These are phyloP conservation scores for Verticillium nonalfalfae DNA, from an alignment of 2,329 filamentous ascomycete genomes.

Conservation along the genomic window DNA sequence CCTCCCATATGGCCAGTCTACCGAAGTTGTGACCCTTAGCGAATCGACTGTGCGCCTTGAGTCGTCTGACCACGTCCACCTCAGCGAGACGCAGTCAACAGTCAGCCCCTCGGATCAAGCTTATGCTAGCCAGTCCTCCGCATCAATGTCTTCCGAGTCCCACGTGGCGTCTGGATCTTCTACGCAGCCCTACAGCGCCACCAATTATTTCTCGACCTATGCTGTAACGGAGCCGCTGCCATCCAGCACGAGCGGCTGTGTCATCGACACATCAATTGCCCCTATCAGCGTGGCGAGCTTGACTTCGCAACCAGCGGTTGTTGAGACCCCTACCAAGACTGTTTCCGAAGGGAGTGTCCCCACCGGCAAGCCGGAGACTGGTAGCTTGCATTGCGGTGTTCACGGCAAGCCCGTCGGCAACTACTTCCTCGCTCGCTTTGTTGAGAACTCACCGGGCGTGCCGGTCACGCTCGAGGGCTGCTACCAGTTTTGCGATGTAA, in stretches of 20 bases:
- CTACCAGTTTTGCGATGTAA: slow-evolving; percentile 33
- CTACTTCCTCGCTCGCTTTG: slow-evolving; percentile 31
- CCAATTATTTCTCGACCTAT: slow-evolving; percentile 5
- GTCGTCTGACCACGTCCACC: background rate
- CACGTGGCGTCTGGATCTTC: background rate
- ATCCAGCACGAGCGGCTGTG: slow-evolving; percentile 8
- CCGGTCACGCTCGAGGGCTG: slow-evolving; percentile 31
- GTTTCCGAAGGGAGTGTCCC: slow-evolving; percentile 20
- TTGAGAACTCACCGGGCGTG: slow-evolving; percentile 23
- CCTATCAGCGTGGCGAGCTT: slow-evolving; percentile 20
- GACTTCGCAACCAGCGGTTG: slow-evolving; percentile 16
- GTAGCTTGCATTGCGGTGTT: slow-evolving; percentile 29
- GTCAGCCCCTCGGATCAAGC: background rate
- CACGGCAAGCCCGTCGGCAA: slow-evolving; percentile 25
- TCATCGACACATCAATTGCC: slow-evolving; percentile 26
- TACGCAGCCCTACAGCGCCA: background rate
- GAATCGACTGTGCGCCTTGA: background rate
- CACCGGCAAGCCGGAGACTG: slow-evolving; percentile 21
- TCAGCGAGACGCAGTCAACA: background rate
- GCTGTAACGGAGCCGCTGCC: background rate
- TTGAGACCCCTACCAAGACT: slow-evolving; percentile 20
- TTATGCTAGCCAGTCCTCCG: background rate
- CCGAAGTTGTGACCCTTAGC: background rate
- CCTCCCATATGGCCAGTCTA: background rate
- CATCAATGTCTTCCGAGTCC: background rate